These are phyloP conservation scores for Tuber aestivum DNA, from an alignment of 495 filamentous ascomycete species.

Conservation along the genomic window DNA sequence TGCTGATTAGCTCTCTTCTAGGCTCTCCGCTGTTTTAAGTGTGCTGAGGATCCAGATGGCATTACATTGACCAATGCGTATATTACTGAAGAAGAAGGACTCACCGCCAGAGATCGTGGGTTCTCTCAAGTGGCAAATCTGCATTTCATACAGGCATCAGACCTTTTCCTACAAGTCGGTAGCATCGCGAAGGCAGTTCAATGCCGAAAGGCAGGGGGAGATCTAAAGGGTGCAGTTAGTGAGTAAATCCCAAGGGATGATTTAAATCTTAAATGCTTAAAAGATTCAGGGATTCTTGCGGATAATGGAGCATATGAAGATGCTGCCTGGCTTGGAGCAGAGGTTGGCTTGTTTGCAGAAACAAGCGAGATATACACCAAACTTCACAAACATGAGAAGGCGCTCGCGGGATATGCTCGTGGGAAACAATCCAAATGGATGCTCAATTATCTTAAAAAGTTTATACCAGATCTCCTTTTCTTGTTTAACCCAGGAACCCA, in stretches of 20 bases:
- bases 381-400: conserved; percentile 13
- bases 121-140: background rate
- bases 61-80: conserved; percentile 18
- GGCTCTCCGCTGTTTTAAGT: conserved; percentile 22
- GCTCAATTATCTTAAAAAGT: conserved; percentile 16
- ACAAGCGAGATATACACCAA: conserved; percentile 13
- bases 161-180: conserved; percentile 13
- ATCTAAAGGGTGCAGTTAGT: conserved; percentile 24
- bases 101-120: conserved; percentile 11
- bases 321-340: conserved; percentile 17
- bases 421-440: conserved; percentile 7
- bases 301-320: conserved; percentile 13
- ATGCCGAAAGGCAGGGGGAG: conserved; percentile 18
- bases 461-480: background rate
- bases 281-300: conserved; percentile 20
- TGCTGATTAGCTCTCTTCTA: conserved; percentile 9
- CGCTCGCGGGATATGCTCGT: conserved; percentile 15
- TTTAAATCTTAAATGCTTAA: background rate
- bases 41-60: conserved; percentile 2
- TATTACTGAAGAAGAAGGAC: conserved; percentile 10
- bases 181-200: conserved; percentile 18
- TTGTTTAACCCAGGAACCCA: too few relatives aligned
- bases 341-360: conserved; percentile 10
- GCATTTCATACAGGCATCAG: conserved; percentile 16
- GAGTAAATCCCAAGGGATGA: background rate